phyloP scores from a whole-genome alignment of 1,284 basidiomycete genomes.

The Microbotryum saponariae region DNA sequence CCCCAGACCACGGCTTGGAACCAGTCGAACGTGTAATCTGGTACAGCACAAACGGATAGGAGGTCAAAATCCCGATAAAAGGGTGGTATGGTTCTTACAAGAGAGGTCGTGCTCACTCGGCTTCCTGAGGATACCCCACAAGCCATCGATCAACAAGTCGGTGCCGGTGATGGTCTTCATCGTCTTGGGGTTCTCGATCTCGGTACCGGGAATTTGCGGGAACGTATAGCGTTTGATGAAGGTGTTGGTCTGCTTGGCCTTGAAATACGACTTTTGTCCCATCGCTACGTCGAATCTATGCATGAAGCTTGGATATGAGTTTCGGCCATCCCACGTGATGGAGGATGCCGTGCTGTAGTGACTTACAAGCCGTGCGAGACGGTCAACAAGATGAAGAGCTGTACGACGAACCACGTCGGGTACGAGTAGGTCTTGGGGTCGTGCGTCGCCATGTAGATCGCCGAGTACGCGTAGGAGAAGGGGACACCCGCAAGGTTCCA shows the following conservation, averaged over 20 bases:
- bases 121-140: slow-evolving; percentile 85
- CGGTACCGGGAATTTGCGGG: slow-evolving; percentile 83
- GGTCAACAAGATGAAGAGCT: slow-evolving; percentile 66
- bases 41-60: slow-evolving; percentile 19
- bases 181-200: slow-evolving; percentile 79
- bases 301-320: slow-evolving; percentile 24
- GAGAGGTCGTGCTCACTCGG: slow-evolving; percentile 49
- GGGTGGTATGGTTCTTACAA: slow-evolving; percentile 1
- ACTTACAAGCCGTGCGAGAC: slow-evolving; percentile 76
- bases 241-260: slow-evolving; percentile 82
- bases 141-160: slow-evolving; percentile 60
- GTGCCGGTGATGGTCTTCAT: slow-evolving; percentile 89
- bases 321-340: neutral
- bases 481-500: slow-evolving; percentile 81
- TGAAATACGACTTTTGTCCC: slow-evolving; percentile 96
- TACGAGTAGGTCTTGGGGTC: slow-evolving; percentile 81
- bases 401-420: slow-evolving; percentile 63
- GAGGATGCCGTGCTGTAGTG: neutral
- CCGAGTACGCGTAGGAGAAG: slow-evolving; percentile 85
- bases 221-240: slow-evolving; percentile 80
- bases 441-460: slow-evolving; percentile 96
- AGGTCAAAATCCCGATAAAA: slow-evolving; percentile 8
- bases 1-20: slow-evolving; percentile 85
- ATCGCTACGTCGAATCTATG: slow-evolving; percentile 82
- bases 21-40: slow-evolving; percentile 62